Evolutionary conservation across 495 filamentous ascomycete genomes (phyloP).

Genomic region (Penicillium flavigenum): DNA sequence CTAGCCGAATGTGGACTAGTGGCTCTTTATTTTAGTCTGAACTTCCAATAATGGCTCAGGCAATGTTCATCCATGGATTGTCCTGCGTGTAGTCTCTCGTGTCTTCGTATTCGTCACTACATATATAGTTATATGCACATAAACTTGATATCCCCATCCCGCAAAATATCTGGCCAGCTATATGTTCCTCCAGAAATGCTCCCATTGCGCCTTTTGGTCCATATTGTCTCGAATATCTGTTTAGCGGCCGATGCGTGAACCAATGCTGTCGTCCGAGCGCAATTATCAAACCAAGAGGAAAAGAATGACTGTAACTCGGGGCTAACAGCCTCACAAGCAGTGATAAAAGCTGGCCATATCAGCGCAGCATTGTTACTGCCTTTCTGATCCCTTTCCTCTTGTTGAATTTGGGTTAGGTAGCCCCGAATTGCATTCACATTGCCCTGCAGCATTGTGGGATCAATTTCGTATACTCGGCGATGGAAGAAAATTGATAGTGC

Average conservation of each 20-base stretch:
- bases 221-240: conserved; percentile 19
- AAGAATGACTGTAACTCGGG: conserved; percentile 18
- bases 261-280: conserved; percentile 16
- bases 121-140: conserved; percentile 16
- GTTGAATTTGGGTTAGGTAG: conserved; percentile 10
- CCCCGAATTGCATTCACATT: conserved; percentile 15
- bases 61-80: too few species aligned
- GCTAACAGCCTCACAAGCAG: conserved; percentile 23
- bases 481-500: conserved; percentile 25
- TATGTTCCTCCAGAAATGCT: conserved; percentile 3
- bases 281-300: conserved; percentile 22
- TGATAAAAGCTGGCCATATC: conserved; percentile 28
- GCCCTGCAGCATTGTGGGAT: conserved; percentile 18
- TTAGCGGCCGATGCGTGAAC: conserved; percentile 16
- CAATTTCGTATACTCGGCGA: conserved; percentile 25
- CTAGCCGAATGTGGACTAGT: too few species aligned
- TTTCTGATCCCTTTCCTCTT: neutral
- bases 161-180: conserved; percentile 23
- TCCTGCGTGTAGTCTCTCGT: too few species aligned
- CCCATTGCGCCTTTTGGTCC: conserved; percentile 14
- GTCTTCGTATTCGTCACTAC: too few species aligned
- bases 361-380: conserved; percentile 18
- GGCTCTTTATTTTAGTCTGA: too few species aligned
- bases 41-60: too few species aligned
- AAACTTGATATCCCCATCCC: conserved; percentile 19